These are phyloP conservation scores for Anisogramma anomala DNA, from an alignment of 2,329 filamentous ascomycete genomes.

Conservation along the genomic window DNA sequence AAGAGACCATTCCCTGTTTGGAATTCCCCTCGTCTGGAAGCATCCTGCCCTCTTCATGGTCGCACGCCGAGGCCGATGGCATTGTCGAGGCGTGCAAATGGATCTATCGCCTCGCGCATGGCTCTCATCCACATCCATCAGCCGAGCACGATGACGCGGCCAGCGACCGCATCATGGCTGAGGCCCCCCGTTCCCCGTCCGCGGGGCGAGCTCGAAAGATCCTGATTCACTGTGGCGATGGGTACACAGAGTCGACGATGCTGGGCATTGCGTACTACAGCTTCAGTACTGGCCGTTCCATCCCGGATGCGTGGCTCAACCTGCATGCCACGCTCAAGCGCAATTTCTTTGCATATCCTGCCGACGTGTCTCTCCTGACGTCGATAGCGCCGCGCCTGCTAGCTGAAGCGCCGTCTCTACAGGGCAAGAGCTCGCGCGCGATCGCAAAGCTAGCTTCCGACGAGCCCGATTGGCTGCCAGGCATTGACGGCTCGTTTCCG, in stretches of 20 bases:
- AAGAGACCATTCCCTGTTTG: conserved; percentile 33
- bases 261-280: conserved; percentile 86
- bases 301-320: conserved; percentile 77
- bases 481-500: conserved; percentile 81
- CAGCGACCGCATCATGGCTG: conserved; percentile 42
- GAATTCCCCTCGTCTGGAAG: conserved; percentile 95
- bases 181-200: conserved; percentile 1
- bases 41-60: conserved; percentile 74
- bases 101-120: conserved; percentile 75
- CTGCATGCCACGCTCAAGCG: conserved; percentile 70
- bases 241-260: conserved; percentile 89
- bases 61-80: conserved; percentile 69
- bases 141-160: conserved; percentile 32
- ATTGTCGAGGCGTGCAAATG: conserved; percentile 80
- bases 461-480: conserved; percentile 69
- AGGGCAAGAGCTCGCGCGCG: conserved; percentile 38
- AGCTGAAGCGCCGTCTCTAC: conserved; percentile 50
- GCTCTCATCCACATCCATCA: conserved; percentile 32
- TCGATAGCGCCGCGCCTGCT: conserved; percentile 67
- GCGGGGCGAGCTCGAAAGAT: conserved; percentile 48
- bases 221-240: conserved; percentile 86
- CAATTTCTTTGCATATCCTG: conserved; percentile 94
- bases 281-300: conserved; percentile 71
- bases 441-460: conserved; percentile 40
- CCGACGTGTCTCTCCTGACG: conserved; percentile 73